Conservation (phyloP, 306 rosid species). For the Senna tora region DNA sequence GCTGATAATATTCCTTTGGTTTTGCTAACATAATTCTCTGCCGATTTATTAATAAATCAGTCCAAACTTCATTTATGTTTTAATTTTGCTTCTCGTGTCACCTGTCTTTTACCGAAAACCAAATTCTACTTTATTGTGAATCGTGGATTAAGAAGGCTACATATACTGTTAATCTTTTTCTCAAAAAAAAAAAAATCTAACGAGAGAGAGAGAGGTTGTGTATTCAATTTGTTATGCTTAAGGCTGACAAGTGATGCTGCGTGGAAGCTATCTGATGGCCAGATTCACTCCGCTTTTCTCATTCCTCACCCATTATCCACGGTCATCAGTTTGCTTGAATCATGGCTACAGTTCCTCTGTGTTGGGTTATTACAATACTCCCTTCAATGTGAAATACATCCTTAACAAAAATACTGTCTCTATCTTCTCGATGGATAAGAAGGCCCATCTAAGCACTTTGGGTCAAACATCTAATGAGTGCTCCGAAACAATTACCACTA, state of each 20-base stretch:
- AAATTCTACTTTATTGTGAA: background rate
- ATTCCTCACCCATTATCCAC: conserved; percentile 48
- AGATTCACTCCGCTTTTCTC: conserved; percentile 55
- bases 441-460: conserved; percentile 35
- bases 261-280: conserved; percentile 39
- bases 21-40: background rate
- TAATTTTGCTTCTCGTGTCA: background rate
- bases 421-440: conserved; percentile 28
- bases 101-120: background rate
- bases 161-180: background rate
- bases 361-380: background rate
- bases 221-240: background rate
- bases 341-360: conserved; percentile 30
- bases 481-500: conserved; percentile 9
- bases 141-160: background rate
- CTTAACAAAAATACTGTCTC: background rate
- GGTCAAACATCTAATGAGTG: conserved; percentile 38
- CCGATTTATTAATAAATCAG: background rate
- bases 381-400: conserved; percentile 11
- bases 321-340: conserved; percentile 31
- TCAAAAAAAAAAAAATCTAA: too few relatives aligned
- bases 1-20: background rate
- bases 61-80: background rate
- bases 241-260: conserved; percentile 28
- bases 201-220: background rate